Conservation (phyloP, 202 grass and related monocot genomes). For the Carex sylvatica region DNA sequence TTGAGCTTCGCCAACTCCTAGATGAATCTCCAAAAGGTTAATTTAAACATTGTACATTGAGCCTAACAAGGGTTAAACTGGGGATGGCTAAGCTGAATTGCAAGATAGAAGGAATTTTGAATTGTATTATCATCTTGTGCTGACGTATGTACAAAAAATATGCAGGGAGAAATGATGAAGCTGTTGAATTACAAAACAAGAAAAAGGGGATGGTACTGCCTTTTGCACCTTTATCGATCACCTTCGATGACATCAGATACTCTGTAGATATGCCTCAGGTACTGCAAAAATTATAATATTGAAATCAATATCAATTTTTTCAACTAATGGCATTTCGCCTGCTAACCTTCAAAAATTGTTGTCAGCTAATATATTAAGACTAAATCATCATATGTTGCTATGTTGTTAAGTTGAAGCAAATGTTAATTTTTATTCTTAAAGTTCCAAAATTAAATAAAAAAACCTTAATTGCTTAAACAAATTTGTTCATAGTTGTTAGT, state of each 20-base stretch:
- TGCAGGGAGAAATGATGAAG: slow-evolving; percentile 59
- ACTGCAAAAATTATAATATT: slow-evolving; percentile 9
- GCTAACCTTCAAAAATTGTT: background rate
- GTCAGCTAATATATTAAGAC: slow-evolving; percentile 14
- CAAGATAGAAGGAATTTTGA: slow-evolving; percentile 10
- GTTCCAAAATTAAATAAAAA: background rate
- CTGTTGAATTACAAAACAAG: slow-evolving; percentile 37
- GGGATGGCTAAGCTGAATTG: background rate
- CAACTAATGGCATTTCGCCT: background rate
- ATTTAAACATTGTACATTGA: background rate
- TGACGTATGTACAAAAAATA: slow-evolving; percentile 34
- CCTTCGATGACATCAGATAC: slow-evolving; percentile 75
- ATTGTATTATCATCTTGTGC: slow-evolving; percentile 2
- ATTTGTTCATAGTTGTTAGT: background rate
- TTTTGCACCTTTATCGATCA: slow-evolving; percentile 73
- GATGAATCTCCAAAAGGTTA: slow-evolving; percentile 31
- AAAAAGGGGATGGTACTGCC: slow-evolving; percentile 90
- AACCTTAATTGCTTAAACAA: background rate
- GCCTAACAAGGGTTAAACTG: background rate
- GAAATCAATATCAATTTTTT: background rate
- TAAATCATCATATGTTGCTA: background rate
- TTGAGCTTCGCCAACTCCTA: slow-evolving; percentile 40
- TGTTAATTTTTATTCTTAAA: background rate
- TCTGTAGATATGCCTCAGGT: slow-evolving; percentile 96
- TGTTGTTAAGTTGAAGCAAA: background rate